Conservation (phyloP, 2,329 filamentous ascomycete genomes). For the Cladophialophora psammophila region DNA sequence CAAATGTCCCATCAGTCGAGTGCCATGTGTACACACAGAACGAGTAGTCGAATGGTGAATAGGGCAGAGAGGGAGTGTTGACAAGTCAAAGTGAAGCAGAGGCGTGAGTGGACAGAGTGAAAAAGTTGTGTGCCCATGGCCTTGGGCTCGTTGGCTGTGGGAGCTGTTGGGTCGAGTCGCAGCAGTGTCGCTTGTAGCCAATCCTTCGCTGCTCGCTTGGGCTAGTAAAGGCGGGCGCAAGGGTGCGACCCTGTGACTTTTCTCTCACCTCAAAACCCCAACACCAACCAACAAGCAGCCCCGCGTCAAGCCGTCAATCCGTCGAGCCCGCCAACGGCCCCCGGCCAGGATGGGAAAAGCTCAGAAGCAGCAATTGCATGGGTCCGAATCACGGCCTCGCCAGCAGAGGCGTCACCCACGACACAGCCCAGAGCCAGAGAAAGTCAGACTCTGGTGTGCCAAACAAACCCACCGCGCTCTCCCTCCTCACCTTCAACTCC, state of each 20-base stretch:
- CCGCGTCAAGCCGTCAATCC: not conserved
- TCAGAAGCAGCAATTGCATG: not conserved
- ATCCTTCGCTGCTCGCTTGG: conserved; percentile 12
- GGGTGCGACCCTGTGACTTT: conserved; percentile 5
- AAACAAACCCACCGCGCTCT: not conserved
- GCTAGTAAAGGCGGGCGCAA: not conserved
- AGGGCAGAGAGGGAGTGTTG: conserved; percentile 18
- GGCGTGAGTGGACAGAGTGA: conserved; percentile 20
- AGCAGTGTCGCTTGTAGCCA: conserved; percentile 8
- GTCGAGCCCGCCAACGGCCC: conserved; percentile 2
- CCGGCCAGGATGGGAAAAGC: conserved; percentile 11
- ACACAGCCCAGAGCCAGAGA: not conserved
- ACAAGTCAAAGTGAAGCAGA: conserved; percentile 26
- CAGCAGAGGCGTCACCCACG: conserved; percentile 15
- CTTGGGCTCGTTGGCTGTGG: conserved; percentile 16
- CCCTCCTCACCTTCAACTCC: not conserved
- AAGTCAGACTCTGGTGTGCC: not conserved
- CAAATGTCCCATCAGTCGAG: conserved; percentile 32
- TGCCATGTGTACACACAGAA: conserved; percentile 33
- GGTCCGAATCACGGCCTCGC: conserved; percentile 1
- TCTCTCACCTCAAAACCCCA: not conserved
- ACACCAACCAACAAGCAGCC: not conserved
- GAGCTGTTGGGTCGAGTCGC: not conserved
- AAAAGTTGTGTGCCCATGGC: conserved; percentile 33
- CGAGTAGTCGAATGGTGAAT: not conserved